Evolutionary conservation across 2,329 filamentous ascomycete species (phyloP), one percentile per base, ranked within the genome.

Genomic region (Hypoxylon sp.): DNA sequence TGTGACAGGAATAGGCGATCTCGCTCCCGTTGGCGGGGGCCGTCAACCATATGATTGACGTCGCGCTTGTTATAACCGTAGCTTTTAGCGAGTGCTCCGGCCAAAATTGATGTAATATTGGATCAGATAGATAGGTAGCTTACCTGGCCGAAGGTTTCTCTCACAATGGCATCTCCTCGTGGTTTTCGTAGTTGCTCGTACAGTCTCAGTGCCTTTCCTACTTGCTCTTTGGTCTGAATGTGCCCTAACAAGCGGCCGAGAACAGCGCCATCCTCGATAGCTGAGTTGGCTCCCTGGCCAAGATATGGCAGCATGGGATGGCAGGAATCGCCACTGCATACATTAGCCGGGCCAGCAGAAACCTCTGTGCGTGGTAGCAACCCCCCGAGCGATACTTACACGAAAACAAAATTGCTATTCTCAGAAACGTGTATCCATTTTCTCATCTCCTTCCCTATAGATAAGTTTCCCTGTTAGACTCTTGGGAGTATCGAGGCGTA

Each of bases 191-290:
- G 65, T 11, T 72, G 71, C 58, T 85, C 78, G 70, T 86, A 86
- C 61, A 82, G 70, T 24, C 70, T 71, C 16, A 83, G 72, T 0
- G 78, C 81, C n/a, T 79, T 77, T 0, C 80, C 80, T 1, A 88
- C 61, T 26, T 85, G 80, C 0, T 82, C 78, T 48, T 79, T 82
- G 0, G 74, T 75, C 32, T 79, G 76, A 8, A 89, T 78, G 2
- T 82, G 79, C 0, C 83, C 83, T 0, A 92, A 77, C 1, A 91
- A 71, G 0, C 82, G 79, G 0, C 89, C 89, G 0, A 92, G 77
- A 0, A 90, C 87, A 0, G 89, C 88, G 0, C 89, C 89, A 55
- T 92, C 90, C 72, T 92, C 89, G 0, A 92, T 80, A 0, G 86
- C 85, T 0, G 84, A 88, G 72, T 91, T 91, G 12, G 89, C 89